Conservation (phyloP, 1,139 yeast genomes). For the Taphrina communis region DNA sequence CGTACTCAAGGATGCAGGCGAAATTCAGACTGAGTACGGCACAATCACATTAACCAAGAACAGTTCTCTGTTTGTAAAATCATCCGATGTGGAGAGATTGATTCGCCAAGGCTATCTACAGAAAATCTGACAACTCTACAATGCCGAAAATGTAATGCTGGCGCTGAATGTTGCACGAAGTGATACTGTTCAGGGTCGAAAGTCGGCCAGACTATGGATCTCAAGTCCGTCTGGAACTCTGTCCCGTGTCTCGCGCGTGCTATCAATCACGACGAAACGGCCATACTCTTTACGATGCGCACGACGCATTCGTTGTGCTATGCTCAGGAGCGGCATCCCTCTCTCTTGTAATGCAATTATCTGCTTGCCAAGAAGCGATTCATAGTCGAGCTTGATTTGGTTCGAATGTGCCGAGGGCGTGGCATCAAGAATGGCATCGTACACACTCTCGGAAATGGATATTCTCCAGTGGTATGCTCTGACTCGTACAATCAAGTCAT, state of each 20-base stretch:
- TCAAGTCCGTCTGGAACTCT: conserved; percentile 1
- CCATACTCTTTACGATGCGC: background rate
- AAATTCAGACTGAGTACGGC: conserved; percentile 96
- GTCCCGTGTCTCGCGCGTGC: background rate
- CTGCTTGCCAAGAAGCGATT: conserved; percentile 1
- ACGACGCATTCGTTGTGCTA: background rate
- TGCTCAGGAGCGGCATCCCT: background rate
- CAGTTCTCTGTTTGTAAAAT: conserved; percentile 91
- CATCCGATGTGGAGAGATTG: conserved; percentile 88
- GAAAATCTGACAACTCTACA: conserved; percentile 1
- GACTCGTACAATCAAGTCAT: background rate
- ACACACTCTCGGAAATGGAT: conserved; percentile 1
- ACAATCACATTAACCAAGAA: conserved; percentile 93
- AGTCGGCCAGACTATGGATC: background rate
- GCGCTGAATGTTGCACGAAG: background rate
- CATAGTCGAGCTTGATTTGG: conserved; percentile 1
- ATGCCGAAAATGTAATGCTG: background rate
- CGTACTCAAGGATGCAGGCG: conserved; percentile 93
- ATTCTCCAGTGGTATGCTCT: background rate
- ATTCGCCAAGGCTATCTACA: conserved; percentile 87
- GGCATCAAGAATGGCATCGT: background rate
- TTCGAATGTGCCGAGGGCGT: background rate
- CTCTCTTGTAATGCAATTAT: background rate
- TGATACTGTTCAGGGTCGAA: background rate
- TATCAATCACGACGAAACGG: background rate